Conservation (phyloP, 116 monocot species). For the Dioscorea cayenensis region DNA sequence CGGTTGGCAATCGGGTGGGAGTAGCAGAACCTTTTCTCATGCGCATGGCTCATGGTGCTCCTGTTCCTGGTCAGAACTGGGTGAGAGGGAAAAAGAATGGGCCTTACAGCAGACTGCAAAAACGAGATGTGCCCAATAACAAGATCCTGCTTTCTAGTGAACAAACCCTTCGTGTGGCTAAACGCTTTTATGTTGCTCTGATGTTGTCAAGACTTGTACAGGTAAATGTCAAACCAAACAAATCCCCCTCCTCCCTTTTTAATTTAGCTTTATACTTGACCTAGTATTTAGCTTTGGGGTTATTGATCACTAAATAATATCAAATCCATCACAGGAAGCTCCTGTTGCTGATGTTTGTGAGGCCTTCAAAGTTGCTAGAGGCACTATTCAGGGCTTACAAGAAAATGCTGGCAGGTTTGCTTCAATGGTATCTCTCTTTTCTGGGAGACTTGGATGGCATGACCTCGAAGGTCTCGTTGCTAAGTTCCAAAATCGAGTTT, state of each 20-base stretch:
- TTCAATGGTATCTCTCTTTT: slow-evolving; percentile 84
- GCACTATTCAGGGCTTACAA: slow-evolving; percentile 92
- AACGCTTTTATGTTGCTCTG: slow-evolving; percentile 93
- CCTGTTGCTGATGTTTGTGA: slow-evolving; percentile 91
- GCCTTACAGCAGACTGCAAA: slow-evolving; percentile 15
- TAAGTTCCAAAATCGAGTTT: slow-evolving; percentile 95
- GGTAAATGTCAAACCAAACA: slow-evolving; percentile 18
- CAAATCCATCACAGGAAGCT: slow-evolving; percentile 45
- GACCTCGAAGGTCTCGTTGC: slow-evolving; percentile 86
- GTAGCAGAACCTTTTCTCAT: slow-evolving; percentile 91
- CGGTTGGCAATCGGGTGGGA: slow-evolving; percentile 96
- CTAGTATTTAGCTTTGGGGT: no score
- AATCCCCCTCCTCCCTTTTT: no score
- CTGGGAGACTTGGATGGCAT: slow-evolving; percentile 97
- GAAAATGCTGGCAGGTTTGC: slow-evolving; percentile 99
- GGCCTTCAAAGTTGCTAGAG: slow-evolving; percentile 91
- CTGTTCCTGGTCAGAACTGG: slow-evolving; percentile 36
- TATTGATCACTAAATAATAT: no score
- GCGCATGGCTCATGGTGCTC: slow-evolving; percentile 97
- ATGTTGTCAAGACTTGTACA: slow-evolving; percentile 96
- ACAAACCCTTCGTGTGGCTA: slow-evolving; percentile 66
- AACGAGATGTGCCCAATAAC: slow-evolving; percentile 7
- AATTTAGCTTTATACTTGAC: no score
- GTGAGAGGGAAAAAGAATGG: slow-evolving; percentile 34
- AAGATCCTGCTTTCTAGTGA: slow-evolving; percentile 29